Evolutionary conservation across 148 eudicot species (phyloP).

Genomic region (Camellia sinensis): DNA sequence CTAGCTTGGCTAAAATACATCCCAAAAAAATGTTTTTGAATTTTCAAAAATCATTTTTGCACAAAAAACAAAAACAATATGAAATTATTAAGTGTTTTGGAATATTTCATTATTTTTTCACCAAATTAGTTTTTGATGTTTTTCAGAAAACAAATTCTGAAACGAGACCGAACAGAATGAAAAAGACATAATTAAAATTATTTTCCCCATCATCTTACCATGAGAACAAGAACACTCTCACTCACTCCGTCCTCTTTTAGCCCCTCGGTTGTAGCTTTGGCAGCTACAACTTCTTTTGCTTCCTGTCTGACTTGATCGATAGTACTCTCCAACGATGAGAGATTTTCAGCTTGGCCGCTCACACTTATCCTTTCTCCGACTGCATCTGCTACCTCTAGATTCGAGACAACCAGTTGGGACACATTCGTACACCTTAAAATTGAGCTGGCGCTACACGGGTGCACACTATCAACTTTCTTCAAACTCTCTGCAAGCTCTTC

Average conservation of each 20-base stretch:
- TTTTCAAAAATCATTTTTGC: no score
- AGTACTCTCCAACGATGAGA: conserved; percentile 52
- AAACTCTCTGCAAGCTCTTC: conserved; percentile 75
- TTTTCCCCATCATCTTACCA: conserved; percentile 36
- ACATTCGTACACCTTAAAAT: conserved; percentile 57
- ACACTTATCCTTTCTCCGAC: conserved; percentile 16
- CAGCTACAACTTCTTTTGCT: conserved; percentile 56
- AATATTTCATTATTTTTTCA: no score
- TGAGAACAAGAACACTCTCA: conserved; percentile 59
- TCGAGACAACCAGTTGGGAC: conserved; percentile 21
- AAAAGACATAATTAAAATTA: background rate
- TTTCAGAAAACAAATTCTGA: no score
- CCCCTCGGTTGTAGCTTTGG: conserved; percentile 71
- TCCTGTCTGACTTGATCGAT: conserved; percentile 67
- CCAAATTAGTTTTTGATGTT: no score
- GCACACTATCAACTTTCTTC: conserved; percentile 35
- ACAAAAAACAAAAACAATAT: no score
- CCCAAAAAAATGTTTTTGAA: no score
- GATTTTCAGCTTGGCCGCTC: conserved; percentile 32
- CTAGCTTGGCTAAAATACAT: no score
- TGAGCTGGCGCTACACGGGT: conserved; percentile 76
- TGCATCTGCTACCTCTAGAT: conserved; percentile 20
- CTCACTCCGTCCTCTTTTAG: conserved; percentile 78
- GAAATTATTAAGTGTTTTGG: no score
- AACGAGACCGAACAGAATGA: background rate